phyloP scores from a whole-genome alignment of 2,329 filamentous ascomycete genomes.

The Botryosphaeria dothidea region DNA sequence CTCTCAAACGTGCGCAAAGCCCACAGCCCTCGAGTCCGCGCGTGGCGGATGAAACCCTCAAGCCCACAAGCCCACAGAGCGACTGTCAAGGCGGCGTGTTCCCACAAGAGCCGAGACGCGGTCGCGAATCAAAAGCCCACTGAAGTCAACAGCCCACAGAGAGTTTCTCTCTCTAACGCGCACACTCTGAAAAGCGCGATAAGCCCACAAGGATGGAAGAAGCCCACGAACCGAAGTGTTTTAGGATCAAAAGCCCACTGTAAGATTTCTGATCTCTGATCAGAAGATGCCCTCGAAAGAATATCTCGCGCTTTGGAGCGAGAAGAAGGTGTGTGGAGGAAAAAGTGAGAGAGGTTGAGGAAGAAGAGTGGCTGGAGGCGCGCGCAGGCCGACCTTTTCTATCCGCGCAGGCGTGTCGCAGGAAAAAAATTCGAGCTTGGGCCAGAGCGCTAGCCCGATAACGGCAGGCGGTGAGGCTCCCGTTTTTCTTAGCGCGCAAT shows the following conservation, averaged over 20 bases:
- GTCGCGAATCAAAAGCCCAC: slow-evolving; percentile 29
- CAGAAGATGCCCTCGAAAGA: slow-evolving; percentile 20
- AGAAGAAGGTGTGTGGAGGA: slow-evolving; percentile 25
- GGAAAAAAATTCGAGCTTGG: slow-evolving; percentile 22
- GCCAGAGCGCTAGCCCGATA: not conserved
- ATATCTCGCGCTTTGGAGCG: slow-evolving; percentile 15
- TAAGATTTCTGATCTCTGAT: slow-evolving; percentile 24
- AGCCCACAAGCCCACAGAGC: slow-evolving; percentile 50
- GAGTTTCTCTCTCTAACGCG: slow-evolving; percentile 41
- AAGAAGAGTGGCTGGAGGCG: slow-evolving; percentile 21
- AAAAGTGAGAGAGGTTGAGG: slow-evolving; percentile 19
- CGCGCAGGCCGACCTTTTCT: slow-evolving; percentile 19
- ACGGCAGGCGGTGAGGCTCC: not conserved
- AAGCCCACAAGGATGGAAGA: slow-evolving; percentile 31
- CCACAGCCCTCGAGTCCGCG: slow-evolving; percentile 47
- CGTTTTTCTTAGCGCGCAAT: not conserved
- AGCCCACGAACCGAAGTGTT: slow-evolving; percentile 29
- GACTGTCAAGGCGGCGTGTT: slow-evolving; percentile 51
- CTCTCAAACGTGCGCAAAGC: slow-evolving; percentile 44
- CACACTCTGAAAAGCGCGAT: slow-evolving; percentile 37
- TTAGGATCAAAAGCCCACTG: slow-evolving; percentile 39
- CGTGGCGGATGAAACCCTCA: slow-evolving; percentile 33
- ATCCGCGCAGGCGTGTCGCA: too few species aligned
- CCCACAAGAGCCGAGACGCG: slow-evolving; percentile 53
- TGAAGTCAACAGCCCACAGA: slow-evolving; percentile 42